These are phyloP conservation scores for Amanita molliuscula DNA, from an alignment of 768 basidiomycete species.

Conservation along the genomic window DNA sequence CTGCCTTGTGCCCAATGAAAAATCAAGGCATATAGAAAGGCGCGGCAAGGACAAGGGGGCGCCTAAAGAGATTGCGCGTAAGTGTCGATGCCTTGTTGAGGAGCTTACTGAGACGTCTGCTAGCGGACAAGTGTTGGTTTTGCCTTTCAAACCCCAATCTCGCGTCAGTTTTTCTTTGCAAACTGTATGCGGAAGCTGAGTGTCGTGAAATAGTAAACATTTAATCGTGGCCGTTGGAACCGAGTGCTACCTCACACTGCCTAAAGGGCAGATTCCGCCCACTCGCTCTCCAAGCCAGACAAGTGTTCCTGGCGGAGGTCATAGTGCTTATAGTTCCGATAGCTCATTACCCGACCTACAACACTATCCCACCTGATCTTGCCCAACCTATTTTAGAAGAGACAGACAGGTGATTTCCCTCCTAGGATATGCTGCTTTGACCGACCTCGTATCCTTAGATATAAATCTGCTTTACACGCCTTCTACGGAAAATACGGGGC, in stretches of 20 bases:
- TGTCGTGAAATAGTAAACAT: slow-evolving; percentile 56
- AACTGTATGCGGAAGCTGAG: slow-evolving; percentile 7
- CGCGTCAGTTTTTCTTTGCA: slow-evolving; percentile 40
- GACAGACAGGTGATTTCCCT: slow-evolving; percentile 49
- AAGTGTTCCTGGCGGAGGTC: slow-evolving; percentile 87
- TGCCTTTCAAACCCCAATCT: slow-evolving; percentile 91
- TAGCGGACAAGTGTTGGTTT: slow-evolving; percentile 97
- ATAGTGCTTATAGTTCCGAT: slow-evolving; percentile 92
- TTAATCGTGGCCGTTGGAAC: slow-evolving; percentile 89
- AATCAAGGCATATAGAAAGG: slow-evolving; percentile 24
- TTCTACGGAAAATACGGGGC: slow-evolving; percentile 65
- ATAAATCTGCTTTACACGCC: slow-evolving; percentile 63
- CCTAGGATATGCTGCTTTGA: not conserved
- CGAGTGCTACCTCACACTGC: slow-evolving; percentile 93
- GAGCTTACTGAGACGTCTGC: slow-evolving; percentile 4
- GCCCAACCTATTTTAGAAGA: slow-evolving; percentile 69
- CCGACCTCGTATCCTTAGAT: slow-evolving; percentile 29
- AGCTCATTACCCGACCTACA: slow-evolving; percentile 84
- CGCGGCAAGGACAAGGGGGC: slow-evolving; percentile 41
- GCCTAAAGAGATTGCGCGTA: slow-evolving; percentile 74
- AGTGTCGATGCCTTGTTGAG: slow-evolving; percentile 18
- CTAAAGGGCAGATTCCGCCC: slow-evolving; percentile 90
- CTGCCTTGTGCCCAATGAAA: slow-evolving; percentile 62
- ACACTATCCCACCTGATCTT: slow-evolving; percentile 72
- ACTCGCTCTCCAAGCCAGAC: slow-evolving; percentile 49